Evolutionary conservation across 257 asterid genomes (phyloP).

Genomic region (Haberlea rhodopensis): DNA sequence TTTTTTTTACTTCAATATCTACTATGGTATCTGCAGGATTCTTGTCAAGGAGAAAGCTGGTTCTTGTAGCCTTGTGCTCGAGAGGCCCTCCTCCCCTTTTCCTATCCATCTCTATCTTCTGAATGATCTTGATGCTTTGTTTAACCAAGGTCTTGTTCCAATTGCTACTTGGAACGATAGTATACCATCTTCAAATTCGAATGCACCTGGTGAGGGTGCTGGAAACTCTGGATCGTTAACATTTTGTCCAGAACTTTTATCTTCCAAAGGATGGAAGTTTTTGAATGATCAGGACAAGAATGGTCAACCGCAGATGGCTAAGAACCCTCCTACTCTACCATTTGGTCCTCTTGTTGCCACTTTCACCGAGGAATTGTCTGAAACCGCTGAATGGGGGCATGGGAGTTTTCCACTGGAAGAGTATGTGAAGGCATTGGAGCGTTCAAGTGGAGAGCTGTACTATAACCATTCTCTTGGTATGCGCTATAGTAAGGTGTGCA

Average conservation of each 20-base stretch:
- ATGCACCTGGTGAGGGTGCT: slow-evolving; percentile 42
- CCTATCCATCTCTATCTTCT: slow-evolving; percentile 66
- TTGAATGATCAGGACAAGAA: slow-evolving; percentile 42
- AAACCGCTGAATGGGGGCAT: slow-evolving; percentile 80
- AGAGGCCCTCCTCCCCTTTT: slow-evolving; percentile 84
- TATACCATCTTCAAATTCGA: slow-evolving; percentile 42
- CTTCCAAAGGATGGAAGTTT: slow-evolving; percentile 67
- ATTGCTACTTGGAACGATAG: slow-evolving; percentile 76
- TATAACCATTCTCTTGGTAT: slow-evolving; percentile 91
- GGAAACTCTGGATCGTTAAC: slow-evolving; percentile 78
- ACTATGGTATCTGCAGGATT: slow-evolving; percentile 52
- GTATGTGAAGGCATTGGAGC: slow-evolving; percentile 78
- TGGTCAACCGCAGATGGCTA: slow-evolving; percentile 33
- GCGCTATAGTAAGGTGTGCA: slow-evolving; percentile 83
- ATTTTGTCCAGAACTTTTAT: slow-evolving; percentile 66
- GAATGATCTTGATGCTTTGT: slow-evolving; percentile 59
- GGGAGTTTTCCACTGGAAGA: slow-evolving; percentile 90
- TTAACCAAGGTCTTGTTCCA: slow-evolving; percentile 80
- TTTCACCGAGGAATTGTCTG: slow-evolving; percentile 52
- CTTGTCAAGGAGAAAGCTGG: slow-evolving; percentile 61
- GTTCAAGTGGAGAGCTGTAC: slow-evolving; percentile 75
- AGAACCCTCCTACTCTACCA: slow-evolving; percentile 45
- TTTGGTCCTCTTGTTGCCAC: slow-evolving; percentile 65
- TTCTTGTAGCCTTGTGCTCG: slow-evolving; percentile 78
- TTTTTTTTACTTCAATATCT: slow-evolving; percentile 3